These are phyloP conservation scores for Boletus rubescentipes DNA, from an alignment of 768 basidiomycete species.

Conservation along the genomic window DNA sequence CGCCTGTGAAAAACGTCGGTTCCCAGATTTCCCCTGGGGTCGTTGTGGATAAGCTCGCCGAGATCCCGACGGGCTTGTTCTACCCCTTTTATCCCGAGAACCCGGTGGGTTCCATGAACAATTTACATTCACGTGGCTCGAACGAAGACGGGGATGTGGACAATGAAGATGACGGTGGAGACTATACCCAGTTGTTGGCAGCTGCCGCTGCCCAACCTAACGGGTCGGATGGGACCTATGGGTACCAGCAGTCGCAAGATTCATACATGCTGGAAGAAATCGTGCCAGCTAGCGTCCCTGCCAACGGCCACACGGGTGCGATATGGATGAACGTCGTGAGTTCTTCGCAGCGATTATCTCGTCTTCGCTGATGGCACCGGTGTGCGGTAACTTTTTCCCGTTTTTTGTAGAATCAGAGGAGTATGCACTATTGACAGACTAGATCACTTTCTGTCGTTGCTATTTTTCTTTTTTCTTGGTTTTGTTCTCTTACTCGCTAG, in stretches of 20 bases:
- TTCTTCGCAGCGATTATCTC: constrained; percentile 27
- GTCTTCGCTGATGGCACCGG: constrained; percentile 33
- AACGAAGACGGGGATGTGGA: constrained; percentile 18
- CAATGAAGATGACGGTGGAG: constrained; percentile 27
- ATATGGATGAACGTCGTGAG: constrained; percentile 49
- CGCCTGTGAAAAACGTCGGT: constrained; percentile 27
- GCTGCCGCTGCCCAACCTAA: constrained; percentile 58
- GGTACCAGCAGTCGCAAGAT: constrained; percentile 56
- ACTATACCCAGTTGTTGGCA: constrained; percentile 56
- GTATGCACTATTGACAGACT: constrained; percentile 23
- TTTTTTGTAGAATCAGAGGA: constrained; percentile 24
- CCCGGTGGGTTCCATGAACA: constrained; percentile 26
- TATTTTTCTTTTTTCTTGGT: not conserved
- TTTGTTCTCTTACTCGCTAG: constrained; percentile 7
- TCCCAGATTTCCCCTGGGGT: constrained; percentile 22
- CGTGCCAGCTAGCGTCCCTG: constrained; percentile 37
- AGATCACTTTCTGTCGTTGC: not conserved
- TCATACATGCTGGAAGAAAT: constrained; percentile 72
- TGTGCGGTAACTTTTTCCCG: not conserved
- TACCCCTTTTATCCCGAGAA: constrained; percentile 77
- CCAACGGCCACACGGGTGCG: constrained; percentile 31
- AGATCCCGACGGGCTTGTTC: constrained; percentile 68
- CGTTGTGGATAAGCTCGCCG: constrained; percentile 46
- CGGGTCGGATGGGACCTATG: constrained; percentile 50
- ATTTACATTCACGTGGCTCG: constrained; percentile 16